These are phyloP conservation scores for Flammula alnicola DNA, from an alignment of 1,284 basidiomycete genomes.

Conservation along the genomic window DNA sequence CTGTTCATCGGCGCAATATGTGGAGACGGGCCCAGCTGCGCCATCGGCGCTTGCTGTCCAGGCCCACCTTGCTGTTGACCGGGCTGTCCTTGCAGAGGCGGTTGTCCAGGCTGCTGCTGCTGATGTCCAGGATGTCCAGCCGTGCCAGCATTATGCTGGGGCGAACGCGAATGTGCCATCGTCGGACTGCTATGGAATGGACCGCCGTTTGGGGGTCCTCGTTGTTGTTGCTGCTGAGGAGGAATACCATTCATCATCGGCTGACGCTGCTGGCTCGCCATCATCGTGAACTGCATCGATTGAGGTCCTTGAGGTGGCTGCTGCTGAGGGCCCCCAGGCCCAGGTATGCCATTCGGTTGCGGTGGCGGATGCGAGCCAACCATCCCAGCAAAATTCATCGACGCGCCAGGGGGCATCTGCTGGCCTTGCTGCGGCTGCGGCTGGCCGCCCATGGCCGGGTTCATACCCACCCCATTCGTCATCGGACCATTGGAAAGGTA, in stretches of 20 bases:
- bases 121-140: constrained; percentile 26
- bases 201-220: constrained; percentile 18
- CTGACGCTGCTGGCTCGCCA: constrained; percentile 9
- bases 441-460: constrained; percentile 20
- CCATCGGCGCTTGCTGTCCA: constrained; percentile 47
- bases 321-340: constrained; percentile 9
- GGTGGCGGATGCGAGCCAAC: constrained; percentile 16
- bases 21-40: constrained; percentile 53
- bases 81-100: no score
- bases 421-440: constrained; percentile 20
- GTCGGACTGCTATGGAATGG: constrained; percentile 29
- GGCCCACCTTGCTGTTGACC: constrained; percentile 29
- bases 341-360: constrained; percentile 21
- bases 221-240: constrained; percentile 5
- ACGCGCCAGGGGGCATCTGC: constrained; percentile 8
- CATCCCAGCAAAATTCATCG: constrained; percentile 26
- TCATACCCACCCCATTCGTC: constrained; percentile 27
- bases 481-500: constrained; percentile 28
- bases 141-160: constrained; percentile 17
- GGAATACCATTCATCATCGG: constrained; percentile 21
- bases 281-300: constrained; percentile 16
- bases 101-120: constrained; percentile 21
- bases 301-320: constrained; percentile 7
- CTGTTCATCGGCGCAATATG: constrained; percentile 48
- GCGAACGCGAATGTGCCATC: constrained; percentile 31